Conservation (phyloP, 208 protist genomes). For the Strigomonas culicis region DNA sequence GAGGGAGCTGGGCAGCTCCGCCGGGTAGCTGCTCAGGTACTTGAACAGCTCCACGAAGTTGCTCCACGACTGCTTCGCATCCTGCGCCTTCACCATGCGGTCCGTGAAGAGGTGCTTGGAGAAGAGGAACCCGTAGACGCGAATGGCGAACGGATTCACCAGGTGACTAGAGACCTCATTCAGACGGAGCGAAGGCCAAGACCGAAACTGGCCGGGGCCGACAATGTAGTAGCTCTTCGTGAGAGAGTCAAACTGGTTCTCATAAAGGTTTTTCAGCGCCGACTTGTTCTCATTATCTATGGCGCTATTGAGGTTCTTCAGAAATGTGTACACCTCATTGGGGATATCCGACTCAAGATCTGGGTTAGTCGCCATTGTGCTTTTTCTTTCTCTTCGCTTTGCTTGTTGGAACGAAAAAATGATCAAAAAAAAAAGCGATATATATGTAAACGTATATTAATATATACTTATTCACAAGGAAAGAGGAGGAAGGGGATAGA, state of each 20-base stretch:
- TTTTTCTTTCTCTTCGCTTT: conserved; percentile 16
- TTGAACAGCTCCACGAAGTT: conserved; percentile 67
- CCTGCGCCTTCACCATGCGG: conserved; percentile 37
- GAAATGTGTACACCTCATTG: conserved; percentile 71
- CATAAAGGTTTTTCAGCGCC: conserved; percentile 76
- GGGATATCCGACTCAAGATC: conserved; percentile 90
- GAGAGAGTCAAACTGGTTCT: conserved; percentile 65
- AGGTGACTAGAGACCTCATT: conserved; percentile 62
- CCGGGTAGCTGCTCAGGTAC: conserved; percentile 36
- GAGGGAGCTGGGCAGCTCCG: conserved; percentile 76
- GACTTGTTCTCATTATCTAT: conserved; percentile 63
- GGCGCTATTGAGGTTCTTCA: conserved; percentile 64
- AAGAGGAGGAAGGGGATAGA: conserved; percentile 5
- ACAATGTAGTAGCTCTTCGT: conserved; percentile 76
- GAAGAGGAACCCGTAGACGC: conserved; percentile 83
- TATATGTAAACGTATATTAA: background rate
- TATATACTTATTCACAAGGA: background rate
- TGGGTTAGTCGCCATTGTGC: conserved; percentile 78
- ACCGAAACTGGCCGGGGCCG: conserved; percentile 56
- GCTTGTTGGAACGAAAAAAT: conserved; percentile 3
- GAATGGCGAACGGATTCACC: conserved; percentile 53
- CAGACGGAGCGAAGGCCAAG: conserved; percentile 68
- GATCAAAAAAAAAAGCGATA: background rate
- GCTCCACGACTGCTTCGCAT: conserved; percentile 66
- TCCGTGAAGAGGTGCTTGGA: conserved; percentile 86